These are phyloP conservation scores for Sporothrix inflata DNA, from an alignment of 2,329 filamentous ascomycete genomes.

Conservation along the genomic window DNA sequence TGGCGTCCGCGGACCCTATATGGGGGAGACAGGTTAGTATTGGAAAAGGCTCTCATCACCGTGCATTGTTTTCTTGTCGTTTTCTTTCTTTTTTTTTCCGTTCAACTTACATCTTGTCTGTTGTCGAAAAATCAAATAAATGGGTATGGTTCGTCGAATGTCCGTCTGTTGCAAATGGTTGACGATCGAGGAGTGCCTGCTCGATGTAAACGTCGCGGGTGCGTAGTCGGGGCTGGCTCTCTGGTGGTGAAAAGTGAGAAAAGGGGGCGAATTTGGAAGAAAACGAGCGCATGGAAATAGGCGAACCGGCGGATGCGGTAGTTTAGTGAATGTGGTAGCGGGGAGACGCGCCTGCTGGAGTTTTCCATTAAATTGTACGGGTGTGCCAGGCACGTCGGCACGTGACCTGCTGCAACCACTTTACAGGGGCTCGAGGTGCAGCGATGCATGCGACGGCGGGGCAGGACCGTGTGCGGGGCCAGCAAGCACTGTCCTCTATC, in stretches of 20 bases:
- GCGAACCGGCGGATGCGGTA: background rate
- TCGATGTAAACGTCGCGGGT: background rate
- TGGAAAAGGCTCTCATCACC: too few species aligned
- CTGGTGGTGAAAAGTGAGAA: constrained; percentile 7
- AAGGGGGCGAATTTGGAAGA: constrained; percentile 22
- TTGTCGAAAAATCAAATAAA: background rate
- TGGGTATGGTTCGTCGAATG: background rate
- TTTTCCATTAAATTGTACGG: background rate
- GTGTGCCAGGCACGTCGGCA: constrained; percentile 25
- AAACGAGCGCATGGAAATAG: background rate
- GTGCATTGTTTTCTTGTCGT: background rate
- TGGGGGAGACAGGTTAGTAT: background rate
- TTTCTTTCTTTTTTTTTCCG: background rate
- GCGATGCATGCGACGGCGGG: constrained; percentile 11
- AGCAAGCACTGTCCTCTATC: background rate
- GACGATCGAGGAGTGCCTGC: background rate
- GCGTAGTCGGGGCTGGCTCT: background rate
- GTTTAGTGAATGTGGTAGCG: background rate
- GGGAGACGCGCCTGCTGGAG: constrained; percentile 27
- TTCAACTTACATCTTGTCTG: constrained; percentile 15
- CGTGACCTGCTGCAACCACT: constrained; percentile 26
- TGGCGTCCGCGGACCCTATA: constrained; percentile 27
- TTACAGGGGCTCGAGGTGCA: constrained; percentile 1
- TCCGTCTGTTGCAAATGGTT: background rate
- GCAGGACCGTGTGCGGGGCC: background rate